phyloP scores from a whole-genome alignment of 768 basidiomycete genomes.

The Rhizopogon salebrosus region DNA sequence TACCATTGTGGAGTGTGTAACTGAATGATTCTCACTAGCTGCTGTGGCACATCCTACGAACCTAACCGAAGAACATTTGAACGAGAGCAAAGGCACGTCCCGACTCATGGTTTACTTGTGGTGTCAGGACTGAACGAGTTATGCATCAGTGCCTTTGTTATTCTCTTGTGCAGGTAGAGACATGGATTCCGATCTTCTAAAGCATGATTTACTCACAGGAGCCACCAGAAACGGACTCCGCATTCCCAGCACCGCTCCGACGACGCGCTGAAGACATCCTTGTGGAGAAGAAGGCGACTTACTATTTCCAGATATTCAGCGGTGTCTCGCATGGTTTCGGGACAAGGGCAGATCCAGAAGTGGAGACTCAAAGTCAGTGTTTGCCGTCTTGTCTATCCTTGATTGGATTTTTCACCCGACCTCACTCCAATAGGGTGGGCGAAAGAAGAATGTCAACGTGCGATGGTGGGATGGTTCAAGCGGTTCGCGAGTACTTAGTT shows the following conservation, averaged over 20 bases:
- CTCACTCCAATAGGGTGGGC: slow-evolving; percentile 42
- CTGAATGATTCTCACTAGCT: slow-evolving; percentile 22
- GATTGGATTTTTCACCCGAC: not conserved
- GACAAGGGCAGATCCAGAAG: slow-evolving; percentile 23
- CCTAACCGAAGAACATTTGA: slow-evolving; percentile 44
- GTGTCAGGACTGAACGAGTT: not conserved
- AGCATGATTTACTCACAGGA: not conserved
- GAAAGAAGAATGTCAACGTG: slow-evolving; percentile 52
- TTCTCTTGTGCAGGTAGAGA: slow-evolving; percentile 49
- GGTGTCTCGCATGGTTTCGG: slow-evolving; percentile 35
- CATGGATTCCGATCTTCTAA: not conserved
- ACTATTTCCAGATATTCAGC: slow-evolving; percentile 56
- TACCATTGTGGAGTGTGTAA: not conserved
- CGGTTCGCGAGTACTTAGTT: slow-evolving; percentile 27
- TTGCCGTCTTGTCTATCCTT: not conserved
- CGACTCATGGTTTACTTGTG: not conserved
- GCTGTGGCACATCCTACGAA: slow-evolving; percentile 55
- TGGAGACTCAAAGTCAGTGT: slow-evolving; percentile 17
- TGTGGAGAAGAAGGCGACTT: slow-evolving; percentile 42
- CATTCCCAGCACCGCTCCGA: slow-evolving; percentile 49
- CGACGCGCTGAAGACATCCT: slow-evolving; percentile 54
- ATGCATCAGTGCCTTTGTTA: slow-evolving; percentile 43
- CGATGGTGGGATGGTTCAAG: slow-evolving; percentile 47
- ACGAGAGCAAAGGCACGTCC: slow-evolving; percentile 40
- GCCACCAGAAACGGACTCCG: slow-evolving; percentile 43